A percentile compares a stretch with the other conserved stretches of the same genome.
Conservation (phyloP, 1,284 basidiomycete species). For the Sporisorium exsertum region DNA sequence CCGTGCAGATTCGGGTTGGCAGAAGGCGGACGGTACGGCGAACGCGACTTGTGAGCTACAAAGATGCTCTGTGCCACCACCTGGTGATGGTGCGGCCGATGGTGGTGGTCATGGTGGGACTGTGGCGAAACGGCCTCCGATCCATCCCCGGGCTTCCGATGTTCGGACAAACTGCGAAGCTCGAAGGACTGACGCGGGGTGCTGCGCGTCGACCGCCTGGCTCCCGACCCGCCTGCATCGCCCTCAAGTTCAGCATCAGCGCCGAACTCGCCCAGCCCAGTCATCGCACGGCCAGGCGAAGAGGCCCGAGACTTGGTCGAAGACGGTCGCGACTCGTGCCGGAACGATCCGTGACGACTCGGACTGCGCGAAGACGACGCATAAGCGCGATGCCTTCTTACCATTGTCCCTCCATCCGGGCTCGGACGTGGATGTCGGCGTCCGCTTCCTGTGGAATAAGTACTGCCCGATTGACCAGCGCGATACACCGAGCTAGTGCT, state of each 20-base stretch:
- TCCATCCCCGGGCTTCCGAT: slow-evolving; percentile 12
- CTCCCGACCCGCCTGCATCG: slow-evolving; percentile 10
- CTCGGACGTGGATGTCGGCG: slow-evolving; percentile 45
- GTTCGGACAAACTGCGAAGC: slow-evolving; percentile 21
- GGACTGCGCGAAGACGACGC: slow-evolving; percentile 46
- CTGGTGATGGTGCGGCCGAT: slow-evolving; percentile 18
- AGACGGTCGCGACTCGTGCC: slow-evolving; percentile 41
- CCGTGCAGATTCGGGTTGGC: slow-evolving; percentile 55
- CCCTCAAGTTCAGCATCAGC: slow-evolving; percentile 15
- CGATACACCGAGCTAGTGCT: slow-evolving; percentile 47
- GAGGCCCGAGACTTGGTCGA: slow-evolving; percentile 48
- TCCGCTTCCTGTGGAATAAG: slow-evolving; percentile 51
- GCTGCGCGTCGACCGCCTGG: slow-evolving; percentile 29
- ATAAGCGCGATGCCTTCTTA: slow-evolving; percentile 55
- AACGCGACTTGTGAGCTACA: slow-evolving; percentile 59
- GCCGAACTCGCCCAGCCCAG: slow-evolving; percentile 27
- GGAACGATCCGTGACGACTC: slow-evolving; percentile 40
- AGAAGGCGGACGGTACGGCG: slow-evolving; percentile 63
- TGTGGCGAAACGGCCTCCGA: slow-evolving; percentile 2
- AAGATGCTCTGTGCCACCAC: slow-evolving; percentile 53
- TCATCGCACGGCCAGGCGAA: slow-evolving; percentile 36
- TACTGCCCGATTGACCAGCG: slow-evolving; percentile 32
- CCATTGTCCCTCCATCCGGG: slow-evolving; percentile 54
- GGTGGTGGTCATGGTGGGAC: not conserved
- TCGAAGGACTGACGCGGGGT: slow-evolving; percentile 49